Conservation (phyloP, 2,329 filamentous ascomycete species). For the Sarocladium strictum region DNA sequence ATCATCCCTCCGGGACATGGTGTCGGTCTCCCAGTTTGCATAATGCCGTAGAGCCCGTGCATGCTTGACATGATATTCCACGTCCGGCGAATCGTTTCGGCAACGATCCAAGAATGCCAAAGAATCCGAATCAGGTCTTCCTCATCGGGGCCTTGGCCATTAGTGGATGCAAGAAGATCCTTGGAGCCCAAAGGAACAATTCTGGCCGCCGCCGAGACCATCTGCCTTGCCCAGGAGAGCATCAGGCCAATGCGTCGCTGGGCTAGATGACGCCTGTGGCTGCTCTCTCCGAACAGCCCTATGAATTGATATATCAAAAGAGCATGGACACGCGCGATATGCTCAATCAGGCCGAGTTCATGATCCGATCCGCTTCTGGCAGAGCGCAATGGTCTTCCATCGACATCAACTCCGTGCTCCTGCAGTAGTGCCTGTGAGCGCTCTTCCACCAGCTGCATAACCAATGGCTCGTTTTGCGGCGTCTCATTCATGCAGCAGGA, state of each 20-base stretch:
- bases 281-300: background rate
- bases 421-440: background rate
- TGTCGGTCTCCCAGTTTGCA: background rate
- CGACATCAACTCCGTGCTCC: background rate
- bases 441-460: background rate
- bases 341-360: background rate
- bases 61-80: constrained; percentile 13
- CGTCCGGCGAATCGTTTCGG: constrained; percentile 19
- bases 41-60: background rate
- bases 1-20: background rate
- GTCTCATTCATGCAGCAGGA: constrained; percentile 1
- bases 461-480: constrained; percentile 11
- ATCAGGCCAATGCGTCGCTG: background rate
- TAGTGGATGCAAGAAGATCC: background rate
- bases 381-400: background rate
- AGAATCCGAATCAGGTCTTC: constrained; percentile 7
- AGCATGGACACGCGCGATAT: background rate
- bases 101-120: constrained; percentile 19
- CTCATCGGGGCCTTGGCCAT: background rate
- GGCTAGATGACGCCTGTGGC: background rate
- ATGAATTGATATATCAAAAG: background rate
- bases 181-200: background rate
- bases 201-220: background rate
- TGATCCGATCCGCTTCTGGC: background rate
- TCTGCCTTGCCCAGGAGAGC: background rate